Percentiles rank a stretch among this genome's conserved stretches.
phyloP scores from a whole-genome alignment of 2,329 filamentous ascomycete species.

The Fusarium temperatum region DNA sequence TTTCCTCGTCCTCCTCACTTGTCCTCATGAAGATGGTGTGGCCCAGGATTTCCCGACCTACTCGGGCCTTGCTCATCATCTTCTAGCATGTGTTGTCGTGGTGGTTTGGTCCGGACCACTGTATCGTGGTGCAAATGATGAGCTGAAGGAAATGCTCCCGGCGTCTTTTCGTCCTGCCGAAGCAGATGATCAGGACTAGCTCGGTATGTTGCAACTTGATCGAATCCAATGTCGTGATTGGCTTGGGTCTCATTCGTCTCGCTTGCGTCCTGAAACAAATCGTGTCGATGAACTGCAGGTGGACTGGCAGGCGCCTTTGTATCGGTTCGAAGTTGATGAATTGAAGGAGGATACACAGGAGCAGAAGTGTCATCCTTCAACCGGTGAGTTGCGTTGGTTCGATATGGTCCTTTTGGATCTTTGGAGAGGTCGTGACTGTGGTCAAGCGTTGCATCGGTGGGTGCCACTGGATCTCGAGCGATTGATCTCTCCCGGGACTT shows the following conservation, averaged over 20 bases:
- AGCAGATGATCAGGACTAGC: constrained; percentile 25
- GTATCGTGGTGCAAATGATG: constrained; percentile 27
- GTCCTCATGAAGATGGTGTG: constrained; percentile 32
- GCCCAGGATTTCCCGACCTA: background rate
- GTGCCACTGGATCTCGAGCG: constrained; percentile 9
- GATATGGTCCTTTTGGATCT: constrained; percentile 5
- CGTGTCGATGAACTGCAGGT: constrained; percentile 17
- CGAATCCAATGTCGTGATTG: constrained; percentile 18
- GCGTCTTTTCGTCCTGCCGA: constrained; percentile 10
- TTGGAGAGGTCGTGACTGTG: constrained; percentile 14
- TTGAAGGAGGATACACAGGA: constrained; percentile 14
- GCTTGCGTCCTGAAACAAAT: constrained; percentile 16
- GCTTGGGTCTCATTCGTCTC: background rate
- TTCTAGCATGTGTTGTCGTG: constrained; percentile 25
- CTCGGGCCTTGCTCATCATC: constrained; percentile 14
- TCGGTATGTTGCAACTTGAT: constrained; percentile 5
- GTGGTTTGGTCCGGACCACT: background rate
- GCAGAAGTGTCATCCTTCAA: constrained; percentile 14
- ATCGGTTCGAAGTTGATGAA: constrained; percentile 28
- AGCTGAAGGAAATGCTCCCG: constrained; percentile 7
- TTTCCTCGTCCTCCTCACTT: background rate
- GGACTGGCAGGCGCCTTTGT: constrained; percentile 13
- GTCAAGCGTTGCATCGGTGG: constrained; percentile 17
- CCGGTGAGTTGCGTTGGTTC: background rate
- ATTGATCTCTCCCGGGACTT: constrained; percentile 25